phyloP scores from a whole-genome alignment of 2,329 filamentous ascomycete genomes.

The Tricladium varicosporioides region DNA sequence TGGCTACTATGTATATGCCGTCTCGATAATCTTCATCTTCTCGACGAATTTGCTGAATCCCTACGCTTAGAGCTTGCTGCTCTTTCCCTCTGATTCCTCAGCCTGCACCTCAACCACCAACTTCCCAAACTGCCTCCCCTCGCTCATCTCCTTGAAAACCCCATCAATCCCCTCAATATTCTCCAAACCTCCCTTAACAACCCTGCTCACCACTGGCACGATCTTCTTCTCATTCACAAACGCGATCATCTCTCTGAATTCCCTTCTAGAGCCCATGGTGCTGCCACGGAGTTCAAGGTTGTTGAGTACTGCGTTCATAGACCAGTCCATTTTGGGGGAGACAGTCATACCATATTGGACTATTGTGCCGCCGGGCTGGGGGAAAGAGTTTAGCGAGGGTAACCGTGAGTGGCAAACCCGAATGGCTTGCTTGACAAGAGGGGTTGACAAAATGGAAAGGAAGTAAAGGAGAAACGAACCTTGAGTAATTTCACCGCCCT shows the following conservation, averaged over 20 bases:
- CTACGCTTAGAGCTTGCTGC: slow-evolving; percentile 24
- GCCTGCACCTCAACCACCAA: slow-evolving; percentile 70
- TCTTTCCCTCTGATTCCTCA: slow-evolving; percentile 1
- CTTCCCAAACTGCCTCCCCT: slow-evolving; percentile 87
- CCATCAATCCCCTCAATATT: slow-evolving; percentile 76
- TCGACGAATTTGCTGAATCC: no score
- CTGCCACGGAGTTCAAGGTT: slow-evolving; percentile 84
- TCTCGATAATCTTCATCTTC: no score
- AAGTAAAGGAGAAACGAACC: slow-evolving; percentile 36
- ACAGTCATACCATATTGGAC: slow-evolving; percentile 90
- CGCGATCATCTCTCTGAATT: slow-evolving; percentile 86
- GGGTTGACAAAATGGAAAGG: not conserved
- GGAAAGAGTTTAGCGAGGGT: not conserved
- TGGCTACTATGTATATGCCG: no score
- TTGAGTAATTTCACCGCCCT: slow-evolving; percentile 69
- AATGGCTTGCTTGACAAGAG: not conserved
- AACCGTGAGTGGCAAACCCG: no score
- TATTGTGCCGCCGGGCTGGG: slow-evolving; percentile 73
- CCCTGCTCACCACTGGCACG: slow-evolving; percentile 72
- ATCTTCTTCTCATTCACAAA: slow-evolving; percentile 76
- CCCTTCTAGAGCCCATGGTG: slow-evolving; percentile 87
- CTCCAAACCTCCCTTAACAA: slow-evolving; percentile 66
- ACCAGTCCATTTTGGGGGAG: slow-evolving; percentile 79
- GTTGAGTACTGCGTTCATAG: slow-evolving; percentile 79
- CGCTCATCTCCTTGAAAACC: slow-evolving; percentile 85